Percentiles rank a stretch among this genome's conserved stretches.
phyloP scores from a whole-genome alignment of 2,329 filamentous ascomycete species.

The Clonostachys rosea region DNA sequence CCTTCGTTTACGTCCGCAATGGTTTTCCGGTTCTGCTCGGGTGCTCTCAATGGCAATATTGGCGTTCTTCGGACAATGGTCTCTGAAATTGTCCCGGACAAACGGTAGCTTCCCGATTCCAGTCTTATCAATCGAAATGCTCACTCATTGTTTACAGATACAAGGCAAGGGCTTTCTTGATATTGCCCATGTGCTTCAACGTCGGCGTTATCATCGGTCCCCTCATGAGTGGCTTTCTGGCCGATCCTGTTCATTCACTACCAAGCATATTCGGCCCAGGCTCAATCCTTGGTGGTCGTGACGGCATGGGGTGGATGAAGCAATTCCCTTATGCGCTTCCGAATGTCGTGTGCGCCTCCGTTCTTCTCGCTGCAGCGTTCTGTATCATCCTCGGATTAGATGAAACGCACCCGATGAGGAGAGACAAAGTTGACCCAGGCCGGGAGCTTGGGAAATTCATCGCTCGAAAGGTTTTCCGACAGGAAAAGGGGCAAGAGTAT shows the following conservation, averaged over 20 bases:
- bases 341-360: slow-evolving; percentile 8
- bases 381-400: slow-evolving; percentile 11
- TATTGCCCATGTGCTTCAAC: slow-evolving; percentile 43
- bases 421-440: slow-evolving; percentile 5
- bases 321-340: slow-evolving; percentile 13
- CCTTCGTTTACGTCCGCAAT: slow-evolving; percentile 59
- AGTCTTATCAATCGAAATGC: neutral
- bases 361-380: slow-evolving; percentile 8
- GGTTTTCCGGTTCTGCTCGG: slow-evolving; percentile 62
- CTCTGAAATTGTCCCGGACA: slow-evolving; percentile 8
- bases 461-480: neutral
- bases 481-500: neutral
- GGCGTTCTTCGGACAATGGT: slow-evolving; percentile 34
- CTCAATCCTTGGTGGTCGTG: slow-evolving; percentile 7
- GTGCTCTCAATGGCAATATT: slow-evolving; percentile 45
- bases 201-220: slow-evolving; percentile 38
- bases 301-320: slow-evolving; percentile 11
- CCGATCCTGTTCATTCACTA: slow-evolving; percentile 9
- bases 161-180: slow-evolving; percentile 40
- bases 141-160: slow-evolving; percentile 35
- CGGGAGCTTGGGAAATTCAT: neutral
- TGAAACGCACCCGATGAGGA: slow-evolving; percentile 9
- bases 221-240: slow-evolving; percentile 13
- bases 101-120: neutral
- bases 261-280: slow-evolving; percentile 10